phyloP scores from a whole-genome alignment of 2,329 filamentous ascomycete species.

The Ophiostoma tasmaniense region DNA sequence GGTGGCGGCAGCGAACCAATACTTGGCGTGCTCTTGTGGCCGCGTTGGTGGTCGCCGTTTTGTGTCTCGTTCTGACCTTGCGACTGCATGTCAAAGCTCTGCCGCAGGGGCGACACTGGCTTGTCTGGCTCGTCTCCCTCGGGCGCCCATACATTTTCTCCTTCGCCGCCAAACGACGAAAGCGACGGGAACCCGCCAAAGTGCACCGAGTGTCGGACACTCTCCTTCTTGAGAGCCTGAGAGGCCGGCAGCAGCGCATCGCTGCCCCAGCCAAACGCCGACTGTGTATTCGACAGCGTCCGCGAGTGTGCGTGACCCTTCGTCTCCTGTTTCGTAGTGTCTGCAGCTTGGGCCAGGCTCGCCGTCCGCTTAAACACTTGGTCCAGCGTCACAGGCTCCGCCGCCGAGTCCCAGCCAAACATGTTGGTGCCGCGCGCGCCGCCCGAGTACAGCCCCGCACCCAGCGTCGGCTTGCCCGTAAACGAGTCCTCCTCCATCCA shows the following conservation, averaged over 20 bases:
- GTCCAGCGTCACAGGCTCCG: constrained; percentile 42
- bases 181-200: background rate
- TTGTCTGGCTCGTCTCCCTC: background rate
- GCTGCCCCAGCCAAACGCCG: constrained; percentile 10
- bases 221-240: background rate
- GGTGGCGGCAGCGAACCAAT: constrained; percentile 2
- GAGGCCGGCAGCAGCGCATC: too few species aligned
- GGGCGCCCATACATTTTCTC: background rate
- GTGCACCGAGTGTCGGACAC: constrained; percentile 2
- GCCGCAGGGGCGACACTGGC: background rate
- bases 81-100: background rate
- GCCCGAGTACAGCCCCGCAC: constrained; percentile 22
- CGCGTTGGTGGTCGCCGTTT: background rate
- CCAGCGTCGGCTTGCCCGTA: constrained; percentile 40
- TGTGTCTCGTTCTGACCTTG: background rate
- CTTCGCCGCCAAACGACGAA: background rate
- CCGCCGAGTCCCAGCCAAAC: constrained; percentile 54
- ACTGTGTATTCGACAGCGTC: background rate
- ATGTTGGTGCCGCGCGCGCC: constrained; percentile 37
- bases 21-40: background rate
- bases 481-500: constrained; percentile 61
- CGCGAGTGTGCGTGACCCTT: background rate
- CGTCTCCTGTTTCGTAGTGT: background rate
- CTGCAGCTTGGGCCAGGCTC: background rate
- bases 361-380: constrained; percentile 32